These are phyloP conservation scores for Corymbia maculata DNA, from an alignment of 345 rosid genomes.

Conservation along the genomic window DNA sequence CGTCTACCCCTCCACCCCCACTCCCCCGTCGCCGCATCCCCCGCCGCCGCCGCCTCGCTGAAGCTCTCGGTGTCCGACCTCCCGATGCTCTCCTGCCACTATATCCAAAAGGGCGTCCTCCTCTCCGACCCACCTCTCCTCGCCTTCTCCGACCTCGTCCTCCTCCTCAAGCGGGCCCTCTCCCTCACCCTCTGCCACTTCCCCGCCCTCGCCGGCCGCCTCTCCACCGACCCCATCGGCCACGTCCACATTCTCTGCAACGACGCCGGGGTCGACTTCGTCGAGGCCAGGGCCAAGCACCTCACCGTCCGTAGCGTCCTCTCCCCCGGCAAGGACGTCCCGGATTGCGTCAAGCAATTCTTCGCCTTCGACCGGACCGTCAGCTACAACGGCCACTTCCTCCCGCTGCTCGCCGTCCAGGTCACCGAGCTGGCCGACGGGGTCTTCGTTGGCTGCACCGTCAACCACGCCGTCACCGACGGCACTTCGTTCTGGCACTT, in stretches of 20 bases:
- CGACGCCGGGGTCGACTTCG: conserved; percentile 67
- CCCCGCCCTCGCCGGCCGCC: conserved; percentile 83
- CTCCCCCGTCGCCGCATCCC: conserved; percentile 20
- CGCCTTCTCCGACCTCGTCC: conserved; percentile 27
- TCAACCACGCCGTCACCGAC: conserved; percentile 81
- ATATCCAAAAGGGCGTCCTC: conserved; percentile 93
- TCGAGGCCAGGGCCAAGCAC: conserved; percentile 44
- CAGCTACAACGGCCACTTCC: conserved; percentile 76
- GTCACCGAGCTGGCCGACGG: conserved; percentile 74
- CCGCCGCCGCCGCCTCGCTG: conserved; percentile 12
- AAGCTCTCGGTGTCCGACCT: conserved; percentile 89
- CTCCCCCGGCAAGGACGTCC: conserved; percentile 36
- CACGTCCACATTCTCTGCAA: conserved; percentile 60
- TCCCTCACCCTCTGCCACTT: conserved; percentile 61
- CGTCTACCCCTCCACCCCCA: conserved; percentile 32
- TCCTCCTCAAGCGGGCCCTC: conserved; percentile 50
- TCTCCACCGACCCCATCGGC: conserved; percentile 49
- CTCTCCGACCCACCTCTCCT: conserved; percentile 36
- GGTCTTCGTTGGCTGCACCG: conserved; percentile 67
- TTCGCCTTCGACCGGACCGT: conserved; percentile 59
- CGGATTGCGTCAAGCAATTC: conserved; percentile 52
- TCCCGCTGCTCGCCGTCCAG: conserved; percentile 72
- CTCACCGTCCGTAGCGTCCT: conserved; percentile 28
- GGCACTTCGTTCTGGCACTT: conserved; percentile 98
- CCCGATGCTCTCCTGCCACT: conserved; percentile 96